phyloP scores from a whole-genome alignment of 1,139 yeast species.

The Yamadazyma trypodendri region DNA sequence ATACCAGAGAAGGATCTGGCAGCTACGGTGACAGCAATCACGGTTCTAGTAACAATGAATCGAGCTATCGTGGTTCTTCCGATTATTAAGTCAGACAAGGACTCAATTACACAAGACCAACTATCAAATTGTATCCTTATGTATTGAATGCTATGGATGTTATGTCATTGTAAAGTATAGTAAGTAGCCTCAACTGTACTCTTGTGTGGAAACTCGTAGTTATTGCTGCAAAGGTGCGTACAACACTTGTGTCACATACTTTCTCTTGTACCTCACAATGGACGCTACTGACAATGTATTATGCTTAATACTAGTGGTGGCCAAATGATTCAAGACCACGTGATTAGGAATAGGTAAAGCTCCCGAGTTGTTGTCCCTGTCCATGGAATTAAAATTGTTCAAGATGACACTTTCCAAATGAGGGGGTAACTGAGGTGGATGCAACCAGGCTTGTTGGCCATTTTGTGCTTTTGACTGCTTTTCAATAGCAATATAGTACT shows the following conservation, averaged over 20 bases:
- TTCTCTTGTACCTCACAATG: conserved; percentile 46
- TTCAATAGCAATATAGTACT: conserved; percentile 70
- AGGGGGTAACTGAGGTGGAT: conserved; percentile 53
- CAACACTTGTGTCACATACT: conserved; percentile 49
- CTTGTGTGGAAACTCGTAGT: background rate
- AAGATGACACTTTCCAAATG: conserved; percentile 49
- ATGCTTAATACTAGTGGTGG: conserved; percentile 49
- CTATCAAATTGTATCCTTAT: background rate
- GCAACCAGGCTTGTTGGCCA: conserved; percentile 70
- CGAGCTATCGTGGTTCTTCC: background rate
- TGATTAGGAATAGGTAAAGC: conserved; percentile 52
- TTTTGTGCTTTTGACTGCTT: conserved; percentile 62
- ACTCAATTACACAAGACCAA: too few relatives aligned
- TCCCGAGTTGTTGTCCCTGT: conserved; percentile 47
- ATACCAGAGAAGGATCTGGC: background rate
- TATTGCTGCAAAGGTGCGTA: conserved; percentile 47
- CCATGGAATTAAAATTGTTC: conserved; percentile 47
- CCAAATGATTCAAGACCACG: conserved; percentile 48
- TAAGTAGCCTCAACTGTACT: background rate
- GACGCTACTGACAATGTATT: conserved; percentile 51
- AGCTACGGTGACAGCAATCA: background rate
- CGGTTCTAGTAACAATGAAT: background rate
- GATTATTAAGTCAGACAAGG: background rate
- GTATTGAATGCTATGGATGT: conserved; percentile 1
- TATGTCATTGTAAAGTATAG: background rate